Evolutionary conservation across 2,329 filamentous ascomycete species (phyloP), one percentile per base, ranked within the genome.

Genomic region (Rhinocladiella similis): DNA sequence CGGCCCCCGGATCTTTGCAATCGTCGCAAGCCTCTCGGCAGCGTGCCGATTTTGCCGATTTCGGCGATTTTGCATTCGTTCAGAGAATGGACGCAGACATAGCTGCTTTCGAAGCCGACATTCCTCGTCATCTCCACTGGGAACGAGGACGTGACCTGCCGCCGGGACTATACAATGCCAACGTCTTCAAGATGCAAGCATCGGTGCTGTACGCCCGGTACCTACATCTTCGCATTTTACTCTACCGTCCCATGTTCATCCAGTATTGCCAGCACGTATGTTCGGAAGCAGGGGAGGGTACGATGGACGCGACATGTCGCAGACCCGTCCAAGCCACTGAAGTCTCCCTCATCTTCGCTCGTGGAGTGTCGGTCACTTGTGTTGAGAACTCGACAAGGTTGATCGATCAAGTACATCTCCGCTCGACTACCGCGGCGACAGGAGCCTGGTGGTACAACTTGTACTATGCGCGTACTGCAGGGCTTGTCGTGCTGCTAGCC

Each of bases 381-480:
- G 50, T 53, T 16, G 50, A 53, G 25, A 53, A 39, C 33, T 46
- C 50, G 20, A 38, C 43, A 2, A 16, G 18, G 4, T 16, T 53
- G 42, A 47, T 53, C 20, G 50, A 53, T 5, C 50, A 53, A 39
- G 33, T 53, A 7, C 50, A 53, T 27, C 27, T 47, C 7, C 50
- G 50, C 19, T 43, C 50, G 14, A 47, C 41, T 2, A 46, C 50
- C 10, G 13, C 50, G 7, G 50, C 50, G 16, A 53, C 50, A 18
- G 50, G 50, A 6, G 50, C 50, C 14, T 53, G 50, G 50, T 53
- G 50, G 50, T 53, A 53, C 41, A 53, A 53, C 22, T 33, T 53
- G 14, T 53, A 46, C 42, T 53, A 53, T 27, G 50, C 50, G n/a
- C 50, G 50, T 5, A 53, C 50, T 1, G 50, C 50, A 4, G 50